Percentiles rank a stretch among this genome's conserved stretches.
Conservation (phyloP, 305 asterid species). For the Fraxinus latifolia region DNA sequence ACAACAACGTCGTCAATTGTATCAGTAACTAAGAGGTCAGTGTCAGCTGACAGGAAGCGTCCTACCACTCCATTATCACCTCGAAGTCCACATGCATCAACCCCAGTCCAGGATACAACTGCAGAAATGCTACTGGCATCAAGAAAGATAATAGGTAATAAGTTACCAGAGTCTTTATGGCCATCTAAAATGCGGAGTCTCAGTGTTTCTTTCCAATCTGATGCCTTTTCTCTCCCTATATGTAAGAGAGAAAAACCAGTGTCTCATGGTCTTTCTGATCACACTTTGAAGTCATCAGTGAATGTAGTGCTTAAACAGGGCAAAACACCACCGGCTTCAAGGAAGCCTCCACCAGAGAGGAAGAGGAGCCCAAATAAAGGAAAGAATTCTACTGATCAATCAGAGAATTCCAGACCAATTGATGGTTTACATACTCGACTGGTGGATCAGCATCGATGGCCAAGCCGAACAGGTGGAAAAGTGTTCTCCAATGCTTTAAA, state of each 20-base stretch:
- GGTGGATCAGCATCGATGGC: slow-evolving; percentile 55
- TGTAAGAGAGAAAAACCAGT: slow-evolving; percentile 57
- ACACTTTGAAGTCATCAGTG: slow-evolving; percentile 42
- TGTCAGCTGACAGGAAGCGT: slow-evolving; percentile 73
- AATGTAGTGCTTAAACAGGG: slow-evolving; percentile 39
- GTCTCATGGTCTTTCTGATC: slow-evolving; percentile 39
- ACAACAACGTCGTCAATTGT: slow-evolving; percentile 34
- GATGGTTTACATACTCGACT: slow-evolving; percentile 36
- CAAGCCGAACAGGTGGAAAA: slow-evolving; percentile 45
- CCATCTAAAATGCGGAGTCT: slow-evolving; percentile 79
- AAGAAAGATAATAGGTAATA: slow-evolving; percentile 46
- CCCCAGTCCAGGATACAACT: slow-evolving; percentile 60
- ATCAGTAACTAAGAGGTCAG: slow-evolving; percentile 52
- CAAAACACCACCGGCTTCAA: slow-evolving; percentile 38
- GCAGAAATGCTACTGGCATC: slow-evolving; percentile 43
- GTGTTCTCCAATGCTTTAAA: slow-evolving; percentile 26
- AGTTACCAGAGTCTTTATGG: slow-evolving; percentile 74
- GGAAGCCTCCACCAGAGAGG: slow-evolving; percentile 70
- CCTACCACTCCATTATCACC: slow-evolving; percentile 52
- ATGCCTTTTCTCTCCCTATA: slow-evolving; percentile 38
- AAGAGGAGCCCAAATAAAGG: slow-evolving; percentile 70
- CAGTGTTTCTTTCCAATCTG: slow-evolving; percentile 61
- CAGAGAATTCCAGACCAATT: slow-evolving; percentile 68
- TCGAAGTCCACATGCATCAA: slow-evolving; percentile 45
- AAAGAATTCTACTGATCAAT: slow-evolving; percentile 55